Evolutionary conservation across 2,329 filamentous ascomycete genomes (phyloP), one percentile per base, ranked within the genome.

Genomic region (Diaporthe helianthi): DNA sequence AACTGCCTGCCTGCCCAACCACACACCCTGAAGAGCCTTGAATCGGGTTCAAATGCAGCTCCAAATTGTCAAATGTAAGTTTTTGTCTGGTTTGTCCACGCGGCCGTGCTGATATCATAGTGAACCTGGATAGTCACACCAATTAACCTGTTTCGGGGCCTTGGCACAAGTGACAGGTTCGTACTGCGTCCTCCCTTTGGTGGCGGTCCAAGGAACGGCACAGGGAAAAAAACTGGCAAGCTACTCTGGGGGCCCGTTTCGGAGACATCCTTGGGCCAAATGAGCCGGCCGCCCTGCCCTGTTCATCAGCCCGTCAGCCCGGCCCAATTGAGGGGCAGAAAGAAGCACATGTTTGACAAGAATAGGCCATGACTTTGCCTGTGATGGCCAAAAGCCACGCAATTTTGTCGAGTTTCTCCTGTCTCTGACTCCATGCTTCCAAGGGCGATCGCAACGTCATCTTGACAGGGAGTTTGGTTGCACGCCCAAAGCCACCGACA

Each of bases 401-500:
- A 47, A 47, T 24, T 47, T 49, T 26, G 15, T 33, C n/a, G n/a
- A n/a, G n/a, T 36, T 7, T 5, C 22, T 2, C 2, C 17, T 22
- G 38, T 17, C n/a, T 38, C 55, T 60, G n/a, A 41, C 13, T 58
- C 36, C 54, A 13, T 29, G 36, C n/a, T 29, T 58, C 13, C 4
- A 17, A 22, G 22, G 29, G 13, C 36, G 49, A 47, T 29, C 24
- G 5, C 46, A 52, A 69, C 67, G 67, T 69, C 67, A 69, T 69
- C 2, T 44, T 52, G 36, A 58, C 61, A n/a, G 19, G 33, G 33
- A 24, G 10, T 2, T 12, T 46, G 26, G 58, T 38, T 15, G 31
- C n/a, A 60, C 52, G 8, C 29, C 26, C 36, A 41, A 2, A 5
- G 29, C 46, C 38, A 19, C 6, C 1, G 17, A n/a, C 58, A 24